Conservation (phyloP, 768 basidiomycete species). For the Boletus barrowsii region DNA sequence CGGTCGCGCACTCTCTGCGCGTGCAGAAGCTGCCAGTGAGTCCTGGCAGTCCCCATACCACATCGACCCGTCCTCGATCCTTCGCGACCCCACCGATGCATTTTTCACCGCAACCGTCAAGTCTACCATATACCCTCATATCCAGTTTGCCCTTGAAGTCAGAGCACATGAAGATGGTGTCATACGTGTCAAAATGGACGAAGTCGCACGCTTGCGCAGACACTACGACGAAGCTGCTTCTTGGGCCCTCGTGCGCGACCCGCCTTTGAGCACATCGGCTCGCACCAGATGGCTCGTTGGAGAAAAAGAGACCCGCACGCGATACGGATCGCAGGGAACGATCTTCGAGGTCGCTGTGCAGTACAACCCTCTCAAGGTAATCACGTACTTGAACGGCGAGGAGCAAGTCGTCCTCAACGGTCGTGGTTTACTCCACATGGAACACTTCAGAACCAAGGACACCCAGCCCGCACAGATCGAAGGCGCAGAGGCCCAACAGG, state of each 20-base stretch:
- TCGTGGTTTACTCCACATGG: conserved; percentile 91
- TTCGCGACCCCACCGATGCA: conserved; percentile 48
- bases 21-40: conserved; percentile 55
- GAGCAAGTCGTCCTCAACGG: conserved; percentile 90
- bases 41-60: conserved; percentile 89
- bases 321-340: conserved; percentile 62
- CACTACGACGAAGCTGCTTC: conserved; percentile 89
- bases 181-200: conserved; percentile 90
- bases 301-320: conserved; percentile 59
- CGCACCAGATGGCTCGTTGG: conserved; percentile 63
- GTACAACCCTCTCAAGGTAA: conserved; percentile 74
- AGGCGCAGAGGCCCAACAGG: conserved; percentile 47
- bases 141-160: conserved; percentile 79
- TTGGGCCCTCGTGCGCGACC: conserved; percentile 83
- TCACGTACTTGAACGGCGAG: conserved; percentile 67
- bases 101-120: conserved; percentile 72
- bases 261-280: conserved; percentile 46
- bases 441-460: conserved; percentile 81
- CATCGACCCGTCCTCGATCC: conserved; percentile 55
- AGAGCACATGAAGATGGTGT: conserved; percentile 86
- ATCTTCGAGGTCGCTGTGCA: conserved; percentile 64
- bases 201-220: conserved; percentile 72
- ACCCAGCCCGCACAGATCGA: conserved; percentile 40
- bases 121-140: conserved; percentile 78
- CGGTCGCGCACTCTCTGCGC: conserved; percentile 77